Evolutionary conservation across 176 grass and related monocot species (phyloP).

Genomic region (Hsuehochloa calcarea): DNA sequence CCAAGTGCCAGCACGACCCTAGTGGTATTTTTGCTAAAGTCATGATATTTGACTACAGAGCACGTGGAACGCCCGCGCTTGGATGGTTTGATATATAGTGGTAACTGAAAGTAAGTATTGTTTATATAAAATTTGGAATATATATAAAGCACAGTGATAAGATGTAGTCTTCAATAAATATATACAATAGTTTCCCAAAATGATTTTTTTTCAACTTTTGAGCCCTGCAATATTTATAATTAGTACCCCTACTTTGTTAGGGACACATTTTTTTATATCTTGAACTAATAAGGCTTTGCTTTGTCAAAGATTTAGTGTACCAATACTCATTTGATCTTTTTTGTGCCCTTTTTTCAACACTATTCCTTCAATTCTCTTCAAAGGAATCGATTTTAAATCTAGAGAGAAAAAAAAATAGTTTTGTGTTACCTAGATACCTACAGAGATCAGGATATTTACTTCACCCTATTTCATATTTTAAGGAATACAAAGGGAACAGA

Average conservation of each 20-base stretch:
- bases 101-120: background rate
- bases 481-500: background rate
- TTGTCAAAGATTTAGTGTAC: background rate
- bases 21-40: no score
- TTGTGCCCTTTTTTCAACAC: background rate
- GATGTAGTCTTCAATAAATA: background rate
- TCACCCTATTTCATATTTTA: no score
- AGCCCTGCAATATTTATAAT: background rate
- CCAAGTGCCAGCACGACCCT: no score
- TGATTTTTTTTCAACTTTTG: background rate
- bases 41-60: no score
- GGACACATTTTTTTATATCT: background rate
- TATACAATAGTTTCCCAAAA: background rate
- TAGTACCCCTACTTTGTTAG: no score
- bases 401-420: background rate
- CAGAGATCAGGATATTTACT: background rate
- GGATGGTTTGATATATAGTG: background rate
- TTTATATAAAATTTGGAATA: no score
- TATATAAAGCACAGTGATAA: background rate
- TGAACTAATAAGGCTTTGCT: background rate
- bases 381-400: background rate
- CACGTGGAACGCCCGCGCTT: background rate
- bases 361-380: background rate
- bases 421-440: background rate
- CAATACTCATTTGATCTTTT: no score